Base-by-base conservation (phyloP, 1,284 basidiomycete genomes). In the Pseudozyma hubeiensis region DNA sequence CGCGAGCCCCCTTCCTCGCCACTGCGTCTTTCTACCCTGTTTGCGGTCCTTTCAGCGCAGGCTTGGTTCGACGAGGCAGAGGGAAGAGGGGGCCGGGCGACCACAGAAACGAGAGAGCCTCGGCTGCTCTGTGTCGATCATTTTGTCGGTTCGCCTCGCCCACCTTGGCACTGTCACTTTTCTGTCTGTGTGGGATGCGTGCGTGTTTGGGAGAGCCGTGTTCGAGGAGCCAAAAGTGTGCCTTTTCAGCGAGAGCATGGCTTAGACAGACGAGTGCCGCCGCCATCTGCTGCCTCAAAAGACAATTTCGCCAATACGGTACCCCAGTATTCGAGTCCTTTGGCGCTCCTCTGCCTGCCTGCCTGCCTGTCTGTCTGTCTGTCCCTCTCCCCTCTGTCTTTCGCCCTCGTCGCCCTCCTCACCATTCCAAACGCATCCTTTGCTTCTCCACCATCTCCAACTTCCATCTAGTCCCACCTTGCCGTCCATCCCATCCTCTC, bases 361-460 rank as follows among this genome's bases (percentile, higher is more conserved):
- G n/a, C 5, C 40, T 33, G 52, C 19, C 29, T 19, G 17, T 6
- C 17, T 14, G 39, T 7, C 53, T 47, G 35, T 24, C 43, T 47
- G 16, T 45, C 3, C 9, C 16, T 34, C n/a, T 35, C 30, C n/a
- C 31, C 37, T 31, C n/a, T 29, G 17, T 33, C 39, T 35, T 8
- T 56, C 45, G 43, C 8, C 33, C 17, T 4, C 61, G 37, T 16
- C 48, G 16, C 44, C 34, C 7, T 39, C 30, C 39, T 39, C 31
- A 19, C 19, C 39, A 33, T 44, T 19, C 19, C 9, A 29, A 45
- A 30, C 17, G 19, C 30, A 19, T 17, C 49, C n/a, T 31, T 37
- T 40, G 54, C 37, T 34, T 54, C 53, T 30, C 45, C 54, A 41
- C 48, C 64, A 65, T 49, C 35, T 24, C 48, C 37, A 55, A 55